Base-by-base conservation (phyloP, 2,329 filamentous ascomycete species). In the Beauveria pseudobassiana region DNA sequence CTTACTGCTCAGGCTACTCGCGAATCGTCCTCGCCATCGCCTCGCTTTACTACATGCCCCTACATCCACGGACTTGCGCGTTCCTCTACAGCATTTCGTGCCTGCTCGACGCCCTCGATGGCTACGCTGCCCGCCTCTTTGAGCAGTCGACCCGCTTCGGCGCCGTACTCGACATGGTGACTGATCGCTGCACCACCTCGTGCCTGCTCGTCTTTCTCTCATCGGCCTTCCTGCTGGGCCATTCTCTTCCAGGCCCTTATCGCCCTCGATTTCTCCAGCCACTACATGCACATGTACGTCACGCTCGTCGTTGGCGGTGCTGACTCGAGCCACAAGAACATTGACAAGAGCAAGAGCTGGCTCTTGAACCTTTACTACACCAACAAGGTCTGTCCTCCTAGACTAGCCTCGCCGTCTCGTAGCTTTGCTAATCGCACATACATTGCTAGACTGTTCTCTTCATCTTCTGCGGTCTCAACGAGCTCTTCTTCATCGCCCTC, bases 241-340 rank as follows among this genome's bases (percentile, higher is more conserved):
- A 92, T 98, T 68, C 72, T 98, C 63, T 99, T 99, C 82, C 95
- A 99, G 79, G 86, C 88, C 50, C 78, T 99, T 71, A 96, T 99
- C 75, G 89, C 89, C 61, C 78, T 99, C 69, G 95, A 99, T 76
- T 83, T 99, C 66, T 90, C 95, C 30, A 96, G 92, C 74, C 95
- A 99, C 76, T 99, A 98, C 74, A 93, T 98, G 81, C 95, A 99
- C 79, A 99, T 99, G 95, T 98, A 96, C 73, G 91, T 93, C 14
- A 96, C 92, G 1, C 80, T 97, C 70, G 87, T 88, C 66, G 95
- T 96, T 86, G 91, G 89, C 59, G 91, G 91, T 59, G 82, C 85
- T 59, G 84, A 87, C 68, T 90, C 77, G 66, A 88, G 92, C 78
- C 95, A 99, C 80, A 99, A 99, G 86, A 93, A 90, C 69, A 87